These are phyloP conservation scores for Blastomyces parvus DNA, from an alignment of 2,329 filamentous ascomycete genomes.

Conservation along the genomic window DNA sequence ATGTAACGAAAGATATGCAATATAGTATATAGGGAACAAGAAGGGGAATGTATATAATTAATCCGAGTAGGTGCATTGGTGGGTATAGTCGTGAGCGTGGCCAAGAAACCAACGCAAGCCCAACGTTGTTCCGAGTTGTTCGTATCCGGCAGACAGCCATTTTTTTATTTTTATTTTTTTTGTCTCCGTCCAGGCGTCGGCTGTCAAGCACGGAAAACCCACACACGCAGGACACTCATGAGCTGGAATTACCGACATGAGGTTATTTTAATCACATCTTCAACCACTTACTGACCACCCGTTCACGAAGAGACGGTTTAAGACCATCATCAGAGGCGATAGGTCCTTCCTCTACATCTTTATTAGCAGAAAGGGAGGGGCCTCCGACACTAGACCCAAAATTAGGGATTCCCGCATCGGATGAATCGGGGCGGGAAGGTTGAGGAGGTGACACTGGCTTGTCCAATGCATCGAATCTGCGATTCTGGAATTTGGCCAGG, in stretches of 20 bases:
- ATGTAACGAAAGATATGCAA: not conserved
- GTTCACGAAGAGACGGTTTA: not conserved
- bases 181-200: not conserved
- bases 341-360: not conserved
- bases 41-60: not conserved
- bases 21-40: not conserved
- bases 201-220: not conserved
- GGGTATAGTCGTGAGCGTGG: too few relatives aligned
- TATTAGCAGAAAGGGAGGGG: not conserved
- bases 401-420: not conserved
- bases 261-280: not conserved
- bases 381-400: constrained; percentile 3
- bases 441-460: constrained; percentile 31
- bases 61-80: too few relatives aligned
- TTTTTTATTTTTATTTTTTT: too few relatives aligned
- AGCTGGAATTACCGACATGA: not conserved
- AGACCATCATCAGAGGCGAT: too few relatives aligned
- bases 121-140: too few relatives aligned
- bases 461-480: constrained; percentile 59
- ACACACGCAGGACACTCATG: not conserved
- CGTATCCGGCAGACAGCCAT: too few relatives aligned
- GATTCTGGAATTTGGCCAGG: constrained; percentile 48
- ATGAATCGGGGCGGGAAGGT: not conserved
- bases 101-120: too few relatives aligned
- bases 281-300: not conserved